These are phyloP conservation scores for Lasiodiplodia citricola DNA, from an alignment of 2,329 filamentous ascomycete species.

Conservation along the genomic window DNA sequence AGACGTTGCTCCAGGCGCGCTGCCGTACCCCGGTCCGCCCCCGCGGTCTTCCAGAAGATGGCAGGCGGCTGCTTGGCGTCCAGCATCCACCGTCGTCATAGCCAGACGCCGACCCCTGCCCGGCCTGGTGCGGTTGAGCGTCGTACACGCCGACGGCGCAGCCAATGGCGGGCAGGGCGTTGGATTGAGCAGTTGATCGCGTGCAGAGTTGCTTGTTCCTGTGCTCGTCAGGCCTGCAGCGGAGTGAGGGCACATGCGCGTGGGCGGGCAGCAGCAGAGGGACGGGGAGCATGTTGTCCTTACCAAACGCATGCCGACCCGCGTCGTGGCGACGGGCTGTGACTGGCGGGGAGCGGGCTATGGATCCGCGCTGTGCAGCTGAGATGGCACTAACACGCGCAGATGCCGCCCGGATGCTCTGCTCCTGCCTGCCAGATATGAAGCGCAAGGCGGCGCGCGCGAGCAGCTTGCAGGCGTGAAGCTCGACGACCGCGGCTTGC, in stretches of 20 bases:
- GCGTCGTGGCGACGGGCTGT: constrained; percentile 9
- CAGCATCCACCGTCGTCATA: constrained; percentile 10
- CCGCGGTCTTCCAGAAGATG: constrained; percentile 4
- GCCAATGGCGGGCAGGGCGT: neutral
- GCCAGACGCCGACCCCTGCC: constrained; percentile 1
- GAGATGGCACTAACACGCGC: constrained; percentile 11
- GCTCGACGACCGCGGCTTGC: neutral
- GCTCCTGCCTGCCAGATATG: neutral
- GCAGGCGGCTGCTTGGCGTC: constrained; percentile 5
- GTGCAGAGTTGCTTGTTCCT: constrained; percentile 23
- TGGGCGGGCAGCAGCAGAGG: neutral
- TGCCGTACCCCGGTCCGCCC: neutral
- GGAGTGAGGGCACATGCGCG: neutral
- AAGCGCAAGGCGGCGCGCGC: neutral
- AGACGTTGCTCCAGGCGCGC: neutral
- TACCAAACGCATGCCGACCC: neutral
- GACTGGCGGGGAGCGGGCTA: constrained; percentile 9
- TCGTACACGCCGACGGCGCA: neutral
- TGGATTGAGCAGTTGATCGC: constrained; percentile 8
- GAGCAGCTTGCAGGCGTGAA: neutral
- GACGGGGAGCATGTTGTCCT: constrained; percentile 3
- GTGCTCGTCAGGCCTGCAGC: neutral
- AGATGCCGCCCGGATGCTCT: neutral
- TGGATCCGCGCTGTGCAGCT: constrained; percentile 17
- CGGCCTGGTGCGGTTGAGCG: neutral